Evolutionary conservation across 1,284 basidiomycete species (phyloP), one percentile per base, ranked within the genome.

Genomic region (Wolfiporia cocos): DNA sequence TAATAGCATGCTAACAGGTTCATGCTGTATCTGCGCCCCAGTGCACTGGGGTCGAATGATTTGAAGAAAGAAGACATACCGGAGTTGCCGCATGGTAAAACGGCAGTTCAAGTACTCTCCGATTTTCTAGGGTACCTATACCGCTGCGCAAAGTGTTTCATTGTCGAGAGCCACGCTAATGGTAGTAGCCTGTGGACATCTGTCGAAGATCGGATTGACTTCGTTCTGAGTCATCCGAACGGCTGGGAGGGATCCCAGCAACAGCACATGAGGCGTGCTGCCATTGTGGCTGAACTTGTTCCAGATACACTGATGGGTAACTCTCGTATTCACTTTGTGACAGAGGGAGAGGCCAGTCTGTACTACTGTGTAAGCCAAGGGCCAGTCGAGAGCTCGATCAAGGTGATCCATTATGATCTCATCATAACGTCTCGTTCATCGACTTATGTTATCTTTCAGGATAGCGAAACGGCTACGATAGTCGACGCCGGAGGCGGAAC

Each of bases 401-500:
- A 58, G 31, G 68, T 57, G 42, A 47, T 59, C 34, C 11, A 15
- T n/a, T 9, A 11, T 26, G 19, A 9, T 4, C n/a, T 5, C n/a
- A 5, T n/a, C n/a, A n/a, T n/a, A n/a, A n/a, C n/a, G n/a, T n/a
- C 9, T n/a, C 9, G 28, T 9, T 9, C 28, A 29, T 9, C 28
- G 28, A 7, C 32, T 18, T 7, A 32, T 17, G 15, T 33, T 10
- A 3, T 24, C 23, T 12, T 9, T 10, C n/a, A 66, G 69, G 49
- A 55, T 6, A 63, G 65, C 2, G 57, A 68, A n/a, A 71, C 69
- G 0, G 63, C 78, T 4, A 61, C 76, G 19, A 65, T 81, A 19
- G 68, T 81, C 15, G 76, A 79, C 50, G 75, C 74, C 1, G 76
- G 76, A 2, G 75, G 76, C 34, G 76, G 76, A 1, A 78, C 74